These are phyloP conservation scores for Exsudoporus frostii DNA, from an alignment of 768 basidiomycete genomes.

Conservation along the genomic window DNA sequence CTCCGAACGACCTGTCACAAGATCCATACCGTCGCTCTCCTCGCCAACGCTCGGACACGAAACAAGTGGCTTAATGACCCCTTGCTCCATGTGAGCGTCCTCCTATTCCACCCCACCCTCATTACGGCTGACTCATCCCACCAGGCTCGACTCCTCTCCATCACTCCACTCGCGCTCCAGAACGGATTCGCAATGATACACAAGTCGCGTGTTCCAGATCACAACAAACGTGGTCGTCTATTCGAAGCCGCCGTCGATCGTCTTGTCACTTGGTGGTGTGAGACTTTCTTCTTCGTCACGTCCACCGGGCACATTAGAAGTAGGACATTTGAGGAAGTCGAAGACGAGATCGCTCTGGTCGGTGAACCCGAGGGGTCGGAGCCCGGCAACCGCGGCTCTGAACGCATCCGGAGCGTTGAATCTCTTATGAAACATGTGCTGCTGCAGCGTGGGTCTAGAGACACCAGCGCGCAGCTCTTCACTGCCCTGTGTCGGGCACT, in stretches of 20 bases:
- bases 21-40: slow-evolving; percentile 78
- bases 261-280: slow-evolving; percentile 83
- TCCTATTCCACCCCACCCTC: background rate
- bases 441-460: slow-evolving; percentile 74
- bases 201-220: slow-evolving; percentile 77
- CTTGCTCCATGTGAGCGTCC: slow-evolving; percentile 68
- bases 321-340: slow-evolving; percentile 74
- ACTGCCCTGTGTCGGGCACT: slow-evolving; percentile 85
- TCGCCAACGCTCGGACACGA: slow-evolving; percentile 69
- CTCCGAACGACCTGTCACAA: slow-evolving; percentile 82
- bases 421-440: slow-evolving; percentile 93
- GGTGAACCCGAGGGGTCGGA: slow-evolving; percentile 38
- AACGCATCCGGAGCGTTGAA: slow-evolving; percentile 71
- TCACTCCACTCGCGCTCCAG: slow-evolving; percentile 78
- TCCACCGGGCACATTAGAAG: slow-evolving; percentile 68
- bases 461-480: slow-evolving; percentile 87
- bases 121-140: slow-evolving; percentile 4
- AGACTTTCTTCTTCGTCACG: slow-evolving; percentile 62
- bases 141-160: slow-evolving; percentile 85
- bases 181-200: slow-evolving; percentile 79
- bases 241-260: slow-evolving; percentile 79
- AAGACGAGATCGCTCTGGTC: slow-evolving; percentile 33
- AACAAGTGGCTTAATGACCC: slow-evolving; percentile 84
- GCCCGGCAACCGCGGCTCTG: slow-evolving; percentile 47
- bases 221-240: slow-evolving; percentile 75